Evolutionary conservation across 495 filamentous ascomycete genomes (phyloP).

Genomic region (Schizothecium vesticola): DNA sequence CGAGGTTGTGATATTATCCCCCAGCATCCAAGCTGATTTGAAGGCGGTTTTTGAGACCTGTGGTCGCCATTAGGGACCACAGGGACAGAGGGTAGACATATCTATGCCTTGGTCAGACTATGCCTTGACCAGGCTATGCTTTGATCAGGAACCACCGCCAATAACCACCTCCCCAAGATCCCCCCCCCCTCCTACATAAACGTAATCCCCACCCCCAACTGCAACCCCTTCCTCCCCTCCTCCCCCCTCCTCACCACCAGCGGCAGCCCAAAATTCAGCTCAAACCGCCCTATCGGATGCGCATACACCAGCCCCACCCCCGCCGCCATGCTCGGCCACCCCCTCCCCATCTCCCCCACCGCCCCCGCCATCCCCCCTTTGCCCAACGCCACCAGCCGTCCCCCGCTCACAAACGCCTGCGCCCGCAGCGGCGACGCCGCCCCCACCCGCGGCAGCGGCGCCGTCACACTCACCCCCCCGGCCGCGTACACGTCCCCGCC

Average conservation of each 20-base stretch:
- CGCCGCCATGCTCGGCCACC: constrained; percentile 77
- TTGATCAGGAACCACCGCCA: no score
- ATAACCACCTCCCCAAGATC: no score
- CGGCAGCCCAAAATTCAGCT: constrained; percentile 90
- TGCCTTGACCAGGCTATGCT: no score
- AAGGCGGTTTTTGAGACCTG: no score
- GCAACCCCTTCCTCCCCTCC: constrained; percentile 81
- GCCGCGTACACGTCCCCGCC: constrained; percentile 91
- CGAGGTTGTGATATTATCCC: no score
- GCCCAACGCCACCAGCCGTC: constrained; percentile 69
- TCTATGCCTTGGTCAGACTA: no score
- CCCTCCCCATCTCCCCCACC: constrained; percentile 61
- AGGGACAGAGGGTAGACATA: no score
- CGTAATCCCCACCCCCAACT: constrained; percentile 89
- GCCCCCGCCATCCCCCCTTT: constrained; percentile 37
- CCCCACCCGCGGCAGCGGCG: constrained; percentile 76
- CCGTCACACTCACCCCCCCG: constrained; percentile 72
- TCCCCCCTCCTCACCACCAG: constrained; percentile 75
- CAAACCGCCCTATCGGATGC: constrained; percentile 84
- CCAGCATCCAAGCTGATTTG: no score
- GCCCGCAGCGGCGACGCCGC: constrained; percentile 77
- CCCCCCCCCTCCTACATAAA: constrained; percentile 58
- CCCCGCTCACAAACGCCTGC: constrained; percentile 87
- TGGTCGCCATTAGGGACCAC: no score
- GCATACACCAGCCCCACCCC: constrained; percentile 91